Percentiles rank a stretch among this genome's conserved stretches.
phyloP scores from a whole-genome alignment of 768 basidiomycete genomes.

The Scleroderma citrinum region DNA sequence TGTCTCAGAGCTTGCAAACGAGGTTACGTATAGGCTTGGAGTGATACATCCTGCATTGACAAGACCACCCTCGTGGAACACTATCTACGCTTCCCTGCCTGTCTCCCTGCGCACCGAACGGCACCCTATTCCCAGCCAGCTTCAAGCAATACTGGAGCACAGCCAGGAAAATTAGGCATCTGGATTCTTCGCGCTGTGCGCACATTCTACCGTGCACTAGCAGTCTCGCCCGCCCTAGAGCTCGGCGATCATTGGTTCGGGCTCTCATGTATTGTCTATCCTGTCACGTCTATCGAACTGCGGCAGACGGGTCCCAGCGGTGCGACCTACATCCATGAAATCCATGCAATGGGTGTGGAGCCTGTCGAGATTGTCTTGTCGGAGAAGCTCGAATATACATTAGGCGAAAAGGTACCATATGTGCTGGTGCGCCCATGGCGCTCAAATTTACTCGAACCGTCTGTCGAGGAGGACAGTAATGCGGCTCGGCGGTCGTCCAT shows the following conservation, averaged over 20 bases:
- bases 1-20: neutral
- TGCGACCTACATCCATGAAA: neutral
- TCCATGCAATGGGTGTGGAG: neutral
- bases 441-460: neutral
- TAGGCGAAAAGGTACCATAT: neutral
- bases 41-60: too few relatives aligned
- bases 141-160: too few relatives aligned
- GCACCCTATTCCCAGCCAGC: too few relatives aligned
- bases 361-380: neutral
- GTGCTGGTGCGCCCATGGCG: neutral
- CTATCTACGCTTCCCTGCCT: too few relatives aligned
- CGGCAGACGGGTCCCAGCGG: neutral
- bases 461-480: neutral
- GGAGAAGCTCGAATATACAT: neutral
- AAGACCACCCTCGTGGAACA: too few relatives aligned
- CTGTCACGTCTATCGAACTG: neutral
- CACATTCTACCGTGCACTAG: slow-evolving; percentile 7
- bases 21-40: neutral
- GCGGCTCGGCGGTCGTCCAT: neutral
- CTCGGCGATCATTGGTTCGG: neutral
- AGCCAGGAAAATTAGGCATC: too few relatives aligned
- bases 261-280: neutral
- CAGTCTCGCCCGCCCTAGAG: neutral
- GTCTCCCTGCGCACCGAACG: too few relatives aligned
- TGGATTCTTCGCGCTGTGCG: neutral